These are phyloP conservation scores for Dissophora ornata DNA, from an alignment of 192 early-diverging fungal genomes.

Conservation along the genomic window DNA sequence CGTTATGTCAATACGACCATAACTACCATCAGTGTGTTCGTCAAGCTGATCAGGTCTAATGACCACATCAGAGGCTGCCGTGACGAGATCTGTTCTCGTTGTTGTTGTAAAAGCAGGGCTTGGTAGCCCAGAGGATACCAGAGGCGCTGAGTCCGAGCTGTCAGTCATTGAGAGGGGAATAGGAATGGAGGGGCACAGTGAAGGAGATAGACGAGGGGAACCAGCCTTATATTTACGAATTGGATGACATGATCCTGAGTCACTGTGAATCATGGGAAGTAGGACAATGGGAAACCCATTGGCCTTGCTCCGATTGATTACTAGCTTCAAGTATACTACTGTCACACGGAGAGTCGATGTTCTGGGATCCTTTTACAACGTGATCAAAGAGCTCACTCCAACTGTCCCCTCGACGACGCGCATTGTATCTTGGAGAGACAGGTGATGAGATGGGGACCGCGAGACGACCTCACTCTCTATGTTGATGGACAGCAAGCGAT, in stretches of 20 bases:
- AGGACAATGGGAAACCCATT: too few species aligned
- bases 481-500: conserved; percentile 16
- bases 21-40: background rate
- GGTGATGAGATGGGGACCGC: conserved; percentile 1
- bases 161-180: background rate
- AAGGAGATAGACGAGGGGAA: too few species aligned
- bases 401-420: conserved; percentile 9
- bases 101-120: conserved; percentile 16
- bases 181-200: too few species aligned
- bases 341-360: conserved; percentile 3
- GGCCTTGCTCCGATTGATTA: too few species aligned
- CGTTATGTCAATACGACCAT: too few species aligned
- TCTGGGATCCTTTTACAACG: background rate
- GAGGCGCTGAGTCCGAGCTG: background rate
- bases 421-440: conserved; percentile 9
- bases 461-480: background rate
- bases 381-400: conserved; percentile 17
- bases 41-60: background rate
- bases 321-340: too few species aligned
- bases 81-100: conserved; percentile 3
- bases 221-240: too few species aligned
- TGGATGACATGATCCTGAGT: too few species aligned
- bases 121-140: background rate
- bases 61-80: background rate
- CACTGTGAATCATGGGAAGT: too few species aligned